A percentile compares a stretch with the other conserved stretches of the same genome.
These are phyloP conservation scores for Arthrobotrys sinensis DNA, from an alignment of 2,329 filamentous ascomycete genomes.

Conservation along the genomic window DNA sequence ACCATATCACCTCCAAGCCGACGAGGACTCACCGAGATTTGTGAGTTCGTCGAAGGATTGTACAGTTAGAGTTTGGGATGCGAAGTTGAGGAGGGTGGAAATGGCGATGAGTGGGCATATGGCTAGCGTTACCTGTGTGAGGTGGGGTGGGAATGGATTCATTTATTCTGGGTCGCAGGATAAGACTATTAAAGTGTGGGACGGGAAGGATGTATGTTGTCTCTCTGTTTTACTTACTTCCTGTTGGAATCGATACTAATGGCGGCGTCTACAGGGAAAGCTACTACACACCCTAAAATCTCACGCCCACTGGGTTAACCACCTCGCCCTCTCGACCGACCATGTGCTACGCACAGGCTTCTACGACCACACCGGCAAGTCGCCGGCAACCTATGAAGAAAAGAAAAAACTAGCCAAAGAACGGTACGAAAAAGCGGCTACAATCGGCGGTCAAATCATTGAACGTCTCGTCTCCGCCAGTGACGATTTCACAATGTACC, in stretches of 20 bases:
- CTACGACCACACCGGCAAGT: conserved; percentile 83
- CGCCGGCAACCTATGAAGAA: conserved; percentile 78
- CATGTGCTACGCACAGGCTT: conserved; percentile 88
- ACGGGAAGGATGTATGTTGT: conserved; percentile 56
- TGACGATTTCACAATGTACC: conserved; percentile 95
- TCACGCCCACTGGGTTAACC: conserved; percentile 96
- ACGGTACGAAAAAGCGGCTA: conserved; percentile 88
- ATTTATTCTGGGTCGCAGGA: conserved; percentile 58
- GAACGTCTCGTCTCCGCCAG: conserved; percentile 91
- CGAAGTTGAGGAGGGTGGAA: conserved; percentile 68
- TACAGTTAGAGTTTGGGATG: conserved; percentile 62
- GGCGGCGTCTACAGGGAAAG: conserved; percentile 80
- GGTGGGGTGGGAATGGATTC: conserved; percentile 59
- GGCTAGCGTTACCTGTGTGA: conserved; percentile 83
- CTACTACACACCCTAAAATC: conserved; percentile 83
- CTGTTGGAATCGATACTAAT: conserved; percentile 6
- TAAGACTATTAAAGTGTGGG: conserved; percentile 60
- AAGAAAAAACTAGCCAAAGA: conserved; percentile 82
- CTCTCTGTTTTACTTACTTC: conserved; percentile 1
- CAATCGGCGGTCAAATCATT: conserved; percentile 80
- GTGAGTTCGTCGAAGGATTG: conserved; percentile 61
- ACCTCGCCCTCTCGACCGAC: conserved; percentile 92
- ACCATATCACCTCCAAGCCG: conserved; percentile 46
- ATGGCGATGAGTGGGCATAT: conserved; percentile 90
- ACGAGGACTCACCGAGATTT: conserved; percentile 41